Base-by-base conservation (phyloP, 2,329 filamentous ascomycete genomes). In the Triangularia setosa region DNA sequence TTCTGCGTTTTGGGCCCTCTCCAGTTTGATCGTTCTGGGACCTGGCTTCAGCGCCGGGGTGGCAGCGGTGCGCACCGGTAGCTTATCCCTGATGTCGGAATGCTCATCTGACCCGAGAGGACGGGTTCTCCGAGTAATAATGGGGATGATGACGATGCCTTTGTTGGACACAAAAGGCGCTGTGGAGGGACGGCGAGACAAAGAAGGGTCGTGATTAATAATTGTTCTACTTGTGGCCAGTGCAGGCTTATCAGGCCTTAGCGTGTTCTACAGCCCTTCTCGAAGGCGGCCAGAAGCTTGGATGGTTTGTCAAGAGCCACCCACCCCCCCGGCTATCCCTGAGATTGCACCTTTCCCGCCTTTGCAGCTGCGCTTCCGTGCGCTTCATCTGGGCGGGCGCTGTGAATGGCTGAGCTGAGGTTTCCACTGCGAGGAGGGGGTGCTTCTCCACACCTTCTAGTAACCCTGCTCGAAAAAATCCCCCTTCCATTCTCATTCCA, bases 221-320 rank as follows among this genome's bases (percentile, higher is more conserved):
- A 21, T 52, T 52, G n/a, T 21, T 52, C 44, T 52, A 33, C n/a
- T 23, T 52, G 44, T 52, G 44, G n/a, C n/a, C 48, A 9, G 48
- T 53, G 24, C 48, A 53, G 24, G 52, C 52, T 25, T 55, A 55
- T 64, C 63, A 59, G 25, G 23, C 23, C 40, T 53, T 68, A 68
- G 68, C 68, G 64, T 63, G 66, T 73, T 73, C 71, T 68, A 72
- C 69, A 30, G 62, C 54, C 69, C 67, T 73, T 73, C 71, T 67
- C 69, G 71, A 73, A 73, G 69, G 66, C 62, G 58, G 67, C 65
- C 64, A 72, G 68, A 71, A 72, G 68, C 21, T 66, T 63, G 62
- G 68, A 69, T 67, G 62, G 52, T 23, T 58, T 52, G 33, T 65
- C 58, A 58, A 52, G 65, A 61, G 56, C 69, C 65, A 69, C 40